Evolutionary conservation across 169 alveolate species (phyloP).

Genomic region (Eimeria necatrix): DNA sequence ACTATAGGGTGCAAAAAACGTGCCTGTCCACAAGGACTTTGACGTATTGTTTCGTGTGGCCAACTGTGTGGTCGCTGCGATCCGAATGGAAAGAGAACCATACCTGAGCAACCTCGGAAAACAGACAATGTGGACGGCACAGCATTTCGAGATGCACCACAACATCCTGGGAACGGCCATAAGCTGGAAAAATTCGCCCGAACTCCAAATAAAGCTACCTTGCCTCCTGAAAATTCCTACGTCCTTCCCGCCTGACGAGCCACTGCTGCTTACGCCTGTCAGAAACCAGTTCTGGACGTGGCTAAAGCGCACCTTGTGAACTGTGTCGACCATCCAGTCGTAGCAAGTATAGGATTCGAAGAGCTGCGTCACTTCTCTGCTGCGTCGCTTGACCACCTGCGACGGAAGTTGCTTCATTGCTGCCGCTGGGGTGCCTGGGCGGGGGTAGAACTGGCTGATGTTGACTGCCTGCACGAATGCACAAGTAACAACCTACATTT

Average conservation of each 20-base stretch:
- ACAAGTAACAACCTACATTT: not conserved
- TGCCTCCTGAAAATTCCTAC: too few relatives aligned
- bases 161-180: too few relatives aligned
- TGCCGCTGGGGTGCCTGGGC: constrained; percentile 98
- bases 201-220: too few relatives aligned
- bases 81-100: constrained; percentile 78
- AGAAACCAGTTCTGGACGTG: not conserved
- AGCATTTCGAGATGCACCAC: too few relatives aligned
- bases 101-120: constrained; percentile 45
- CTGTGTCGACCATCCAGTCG: constrained; percentile 78
- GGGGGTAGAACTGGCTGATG: constrained; percentile 98
- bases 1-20: not conserved
- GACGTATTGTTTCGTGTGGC: constrained; percentile 84
- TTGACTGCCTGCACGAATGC: constrained; percentile 88
- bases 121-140: too few relatives aligned
- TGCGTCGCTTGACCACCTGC: constrained; percentile 79
- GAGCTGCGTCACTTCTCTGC: constrained; percentile 79
- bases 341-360: constrained; percentile 80
- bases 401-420: constrained; percentile 89
- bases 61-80: constrained; percentile 80
- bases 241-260: too few relatives aligned
- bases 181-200: too few relatives aligned
- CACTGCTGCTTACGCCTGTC: too few relatives aligned
- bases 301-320: constrained; percentile 64
- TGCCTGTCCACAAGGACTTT: constrained; percentile 81